Percentiles rank a stretch among this genome's conserved stretches.
phyloP scores from a whole-genome alignment of 768 basidiomycete genomes.

The Phlebiopsis gigantea region DNA sequence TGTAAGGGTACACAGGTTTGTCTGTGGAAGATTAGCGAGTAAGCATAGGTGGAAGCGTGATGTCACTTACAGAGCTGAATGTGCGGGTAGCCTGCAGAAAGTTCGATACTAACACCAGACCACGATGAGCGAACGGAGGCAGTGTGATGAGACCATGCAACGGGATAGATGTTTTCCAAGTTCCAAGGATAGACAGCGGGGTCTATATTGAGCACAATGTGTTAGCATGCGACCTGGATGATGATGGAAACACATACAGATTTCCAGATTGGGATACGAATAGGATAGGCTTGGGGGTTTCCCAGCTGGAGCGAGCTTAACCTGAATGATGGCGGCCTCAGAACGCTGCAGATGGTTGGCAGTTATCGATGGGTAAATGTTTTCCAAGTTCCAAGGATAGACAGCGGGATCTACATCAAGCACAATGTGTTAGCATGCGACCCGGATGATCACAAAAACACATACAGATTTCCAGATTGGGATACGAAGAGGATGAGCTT shows the following conservation, averaged over 20 bases:
- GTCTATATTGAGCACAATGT: slow-evolving; percentile 13
- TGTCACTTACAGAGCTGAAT: slow-evolving; percentile 16
- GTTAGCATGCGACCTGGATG: no score
- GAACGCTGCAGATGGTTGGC: no score
- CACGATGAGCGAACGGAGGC: no score
- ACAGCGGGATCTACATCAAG: slow-evolving; percentile 16
- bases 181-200: slow-evolving; percentile 20
- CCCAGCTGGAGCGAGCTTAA: not conserved
- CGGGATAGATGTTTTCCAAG: slow-evolving; percentile 18
- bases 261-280: slow-evolving; percentile 16
- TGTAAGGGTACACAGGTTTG: slow-evolving; percentile 21
- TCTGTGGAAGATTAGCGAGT: slow-evolving; percentile 9
- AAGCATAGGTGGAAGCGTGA: no score
- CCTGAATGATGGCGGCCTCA: no score
- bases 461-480: slow-evolving; percentile 19
- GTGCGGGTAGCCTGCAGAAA: slow-evolving; percentile 12
- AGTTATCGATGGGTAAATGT: slow-evolving; percentile 14
- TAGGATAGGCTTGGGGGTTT: not conserved
- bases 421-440: no score
- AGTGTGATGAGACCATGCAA: no score
- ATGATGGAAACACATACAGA: slow-evolving; percentile 13
- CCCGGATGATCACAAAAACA: not conserved
- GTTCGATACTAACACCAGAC: not conserved
- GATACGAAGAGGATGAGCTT: slow-evolving; percentile 5
- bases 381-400: slow-evolving; percentile 18